These are phyloP conservation scores for Cinnamomum micranthum DNA, from an alignment of 164 flowering plant species.

Conservation along the genomic window DNA sequence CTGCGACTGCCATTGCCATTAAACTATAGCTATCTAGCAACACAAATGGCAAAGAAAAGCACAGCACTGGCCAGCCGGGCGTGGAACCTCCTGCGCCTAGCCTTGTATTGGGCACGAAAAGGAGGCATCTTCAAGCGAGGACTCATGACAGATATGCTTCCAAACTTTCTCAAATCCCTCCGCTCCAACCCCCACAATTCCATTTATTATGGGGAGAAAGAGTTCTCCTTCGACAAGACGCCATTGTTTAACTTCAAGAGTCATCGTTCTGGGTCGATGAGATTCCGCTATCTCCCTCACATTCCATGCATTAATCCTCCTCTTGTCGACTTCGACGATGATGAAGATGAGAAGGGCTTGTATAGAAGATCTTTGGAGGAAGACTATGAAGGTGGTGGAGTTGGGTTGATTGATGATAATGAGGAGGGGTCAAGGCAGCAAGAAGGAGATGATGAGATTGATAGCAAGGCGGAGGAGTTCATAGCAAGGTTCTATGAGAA, in stretches of 20 bases:
- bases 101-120: conserved; percentile 72
- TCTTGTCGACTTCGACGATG: conserved; percentile 41
- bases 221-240: conserved; percentile 80
- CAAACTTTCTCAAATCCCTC: conserved; percentile 41
- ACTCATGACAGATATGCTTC: conserved; percentile 39
- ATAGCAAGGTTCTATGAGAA: conserved; percentile 62
- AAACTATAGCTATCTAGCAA: background rate
- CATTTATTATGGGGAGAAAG: conserved; percentile 47
- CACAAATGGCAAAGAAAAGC: conserved; percentile 31
- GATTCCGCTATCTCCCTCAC: conserved; percentile 44
- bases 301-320: conserved; percentile 59
- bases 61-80: conserved; percentile 33
- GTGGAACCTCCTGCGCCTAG: conserved; percentile 64
- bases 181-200: conserved; percentile 17
- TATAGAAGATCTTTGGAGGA: conserved; percentile 5
- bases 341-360: conserved; percentile 10
- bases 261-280: conserved; percentile 52
- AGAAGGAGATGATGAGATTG: conserved; percentile 46
- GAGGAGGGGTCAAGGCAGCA: background rate
- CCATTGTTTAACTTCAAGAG: conserved; percentile 59
- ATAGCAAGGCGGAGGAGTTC: conserved; percentile 63
- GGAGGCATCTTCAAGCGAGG: conserved; percentile 57
- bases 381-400: conserved; percentile 18
- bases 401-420: conserved; percentile 2
- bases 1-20: background rate